Evolutionary conservation across 257 asterid genomes (phyloP).

Genomic region (Penstemon barbatus): DNA sequence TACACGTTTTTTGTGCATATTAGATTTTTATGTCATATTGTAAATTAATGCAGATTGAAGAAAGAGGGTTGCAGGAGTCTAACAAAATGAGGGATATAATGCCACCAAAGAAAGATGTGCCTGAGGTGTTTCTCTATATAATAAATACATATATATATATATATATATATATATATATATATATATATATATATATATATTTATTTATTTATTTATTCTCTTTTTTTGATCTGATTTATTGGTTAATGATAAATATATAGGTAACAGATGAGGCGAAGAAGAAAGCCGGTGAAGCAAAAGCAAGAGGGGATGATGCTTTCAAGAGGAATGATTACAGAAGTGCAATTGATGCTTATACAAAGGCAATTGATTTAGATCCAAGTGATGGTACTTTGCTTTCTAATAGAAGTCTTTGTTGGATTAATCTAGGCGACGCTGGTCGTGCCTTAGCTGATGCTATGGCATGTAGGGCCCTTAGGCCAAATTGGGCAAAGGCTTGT

Average conservation of each 20-base stretch:
- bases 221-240: conserved; percentile 5
- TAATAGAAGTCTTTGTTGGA: conserved; percentile 94
- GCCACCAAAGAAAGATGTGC: conserved; percentile 49
- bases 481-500: conserved; percentile 97
- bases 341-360: conserved; percentile 91
- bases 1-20: conserved; percentile 1
- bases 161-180: background rate
- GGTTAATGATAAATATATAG: conserved; percentile 38
- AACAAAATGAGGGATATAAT: conserved; percentile 39
- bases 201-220: no score
- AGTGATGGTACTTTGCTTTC: conserved; percentile 76
- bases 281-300: conserved; percentile 87
- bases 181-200: background rate
- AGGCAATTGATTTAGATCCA: conserved; percentile 93
- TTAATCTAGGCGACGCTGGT: conserved; percentile 87
- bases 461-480: conserved; percentile 75
- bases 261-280: conserved; percentile 78
- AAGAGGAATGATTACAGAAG: conserved; percentile 59
- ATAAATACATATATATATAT: background rate
- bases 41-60: conserved; percentile 52
- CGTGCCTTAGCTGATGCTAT: conserved; percentile 85
- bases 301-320: conserved; percentile 81
- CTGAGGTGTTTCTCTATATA: conserved; percentile 53
- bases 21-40: conserved; percentile 20
- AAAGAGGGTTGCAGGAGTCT: conserved; percentile 36